phyloP scores from a whole-genome alignment of 805 yeast species.

The Kluyveromyces aestuarii region DNA sequence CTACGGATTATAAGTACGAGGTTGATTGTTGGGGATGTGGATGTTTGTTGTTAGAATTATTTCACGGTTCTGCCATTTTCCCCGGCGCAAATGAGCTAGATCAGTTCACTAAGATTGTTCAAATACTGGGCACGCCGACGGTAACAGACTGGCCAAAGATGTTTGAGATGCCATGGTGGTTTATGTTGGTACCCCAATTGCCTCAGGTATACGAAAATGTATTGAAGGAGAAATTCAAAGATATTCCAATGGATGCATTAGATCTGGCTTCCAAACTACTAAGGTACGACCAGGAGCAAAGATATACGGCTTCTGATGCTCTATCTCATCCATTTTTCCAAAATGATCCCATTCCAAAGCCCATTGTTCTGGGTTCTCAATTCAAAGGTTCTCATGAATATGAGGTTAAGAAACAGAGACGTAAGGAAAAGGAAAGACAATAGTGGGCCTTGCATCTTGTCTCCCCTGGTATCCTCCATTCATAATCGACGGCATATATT shows the following conservation, averaged over 20 bases:
- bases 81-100: slow-evolving; percentile 86
- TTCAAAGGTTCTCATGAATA: slow-evolving; percentile 90
- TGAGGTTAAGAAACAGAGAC: slow-evolving; percentile 46
- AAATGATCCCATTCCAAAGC: slow-evolving; percentile 58
- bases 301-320: slow-evolving; percentile 65
- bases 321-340: slow-evolving; percentile 61
- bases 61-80: slow-evolving; percentile 65
- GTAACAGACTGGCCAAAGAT: slow-evolving; percentile 66
- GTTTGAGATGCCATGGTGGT: slow-evolving; percentile 87
- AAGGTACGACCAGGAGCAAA: slow-evolving; percentile 53
- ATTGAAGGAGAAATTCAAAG: slow-evolving; percentile 36
- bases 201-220: slow-evolving; percentile 17
- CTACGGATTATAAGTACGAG: slow-evolving; percentile 82
- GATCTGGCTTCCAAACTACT: slow-evolving; percentile 59
- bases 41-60: slow-evolving; percentile 77
- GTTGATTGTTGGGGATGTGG: slow-evolving; percentile 98
- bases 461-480: background rate
- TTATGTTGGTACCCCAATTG: slow-evolving; percentile 57
- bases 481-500: background rate
- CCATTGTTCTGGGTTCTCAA: slow-evolving; percentile 40
- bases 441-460: slow-evolving; percentile 2
- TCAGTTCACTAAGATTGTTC: slow-evolving; percentile 68
- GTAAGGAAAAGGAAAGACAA: slow-evolving; percentile 14
- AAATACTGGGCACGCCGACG: slow-evolving; percentile 82
- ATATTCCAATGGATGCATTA: slow-evolving; percentile 40